Percentiles rank a stretch among this genome's conserved stretches.
Evolutionary conservation across 805 yeast genomes (phyloP).

Genomic region (Pichia exigua): DNA sequence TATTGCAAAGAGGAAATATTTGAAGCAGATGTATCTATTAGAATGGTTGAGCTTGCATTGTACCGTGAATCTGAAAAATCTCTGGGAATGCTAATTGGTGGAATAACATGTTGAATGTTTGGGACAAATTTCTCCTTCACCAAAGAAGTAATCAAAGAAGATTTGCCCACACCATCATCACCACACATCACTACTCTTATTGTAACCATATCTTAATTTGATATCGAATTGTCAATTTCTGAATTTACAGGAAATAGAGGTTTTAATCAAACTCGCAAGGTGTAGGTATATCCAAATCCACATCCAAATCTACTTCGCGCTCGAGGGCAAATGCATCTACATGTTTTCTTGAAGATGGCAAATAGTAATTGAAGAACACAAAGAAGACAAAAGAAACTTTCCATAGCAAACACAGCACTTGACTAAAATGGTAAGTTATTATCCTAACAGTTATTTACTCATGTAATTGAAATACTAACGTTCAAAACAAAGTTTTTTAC

Average conservation of each 20-base stretch:
- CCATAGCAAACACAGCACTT: neutral
- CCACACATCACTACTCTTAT: slow-evolving; percentile 89
- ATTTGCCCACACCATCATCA: slow-evolving; percentile 86
- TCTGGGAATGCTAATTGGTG: slow-evolving; percentile 76
- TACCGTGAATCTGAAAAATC: slow-evolving; percentile 54
- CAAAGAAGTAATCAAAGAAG: slow-evolving; percentile 68
- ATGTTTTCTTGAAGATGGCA: neutral
- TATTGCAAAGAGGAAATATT: slow-evolving; percentile 54
- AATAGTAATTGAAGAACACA: neutral
- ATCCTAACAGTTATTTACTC: neutral
- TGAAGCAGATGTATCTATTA: slow-evolving; percentile 73
- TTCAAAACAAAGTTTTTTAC: neutral
- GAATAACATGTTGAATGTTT: slow-evolving; percentile 67
- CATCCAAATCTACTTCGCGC: neutral
- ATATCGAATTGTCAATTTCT: neutral
- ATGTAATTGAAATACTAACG: neutral
- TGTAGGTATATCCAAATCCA: neutral
- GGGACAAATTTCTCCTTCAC: slow-evolving; percentile 78
- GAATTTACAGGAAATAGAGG: too few relatives aligned
- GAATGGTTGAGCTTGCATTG: slow-evolving; percentile 57
- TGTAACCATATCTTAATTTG: slow-evolving; percentile 30
- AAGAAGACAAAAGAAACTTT: neutral
- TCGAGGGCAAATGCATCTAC: neutral
- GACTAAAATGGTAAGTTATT: neutral
- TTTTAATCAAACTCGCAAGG: neutral